These are phyloP conservation scores for Drechslerella coelobrocha DNA, from an alignment of 2,329 filamentous ascomycete species.

Conservation along the genomic window DNA sequence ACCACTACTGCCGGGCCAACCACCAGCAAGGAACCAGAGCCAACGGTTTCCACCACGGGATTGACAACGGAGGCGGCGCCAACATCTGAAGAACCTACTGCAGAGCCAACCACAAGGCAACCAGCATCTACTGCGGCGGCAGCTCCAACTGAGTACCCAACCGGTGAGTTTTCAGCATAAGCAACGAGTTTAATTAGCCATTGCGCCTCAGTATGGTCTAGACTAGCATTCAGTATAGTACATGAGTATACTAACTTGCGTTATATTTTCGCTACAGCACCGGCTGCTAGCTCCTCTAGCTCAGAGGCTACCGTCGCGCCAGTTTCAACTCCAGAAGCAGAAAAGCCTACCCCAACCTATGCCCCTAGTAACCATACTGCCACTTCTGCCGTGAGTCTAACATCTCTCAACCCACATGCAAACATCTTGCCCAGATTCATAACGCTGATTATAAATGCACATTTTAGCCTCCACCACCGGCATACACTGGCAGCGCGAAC, in stretches of 20 bases:
- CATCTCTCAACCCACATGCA: neutral
- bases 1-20: slow-evolving; percentile 11
- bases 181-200: too few species aligned
- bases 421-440: neutral
- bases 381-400: slow-evolving; percentile 26
- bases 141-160: neutral
- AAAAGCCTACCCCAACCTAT: slow-evolving; percentile 17
- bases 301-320: slow-evolving; percentile 11
- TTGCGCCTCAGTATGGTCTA: too few species aligned
- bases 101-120: slow-evolving; percentile 17
- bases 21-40: slow-evolving; percentile 19
- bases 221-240: too few species aligned
- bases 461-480: slow-evolving; percentile 35
- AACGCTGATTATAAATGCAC: neutral
- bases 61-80: neutral
- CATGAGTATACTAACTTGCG: too few species aligned
- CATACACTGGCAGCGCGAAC: slow-evolving; percentile 42
- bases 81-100: slow-evolving; percentile 11
- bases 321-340: neutral
- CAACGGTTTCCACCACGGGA: too few species aligned
- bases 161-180: slow-evolving; percentile 4
- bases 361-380: slow-evolving; percentile 19
- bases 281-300: neutral
- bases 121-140: slow-evolving; percentile 3
- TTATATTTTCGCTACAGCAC: slow-evolving; percentile 1